Base-by-base conservation (phyloP, 1,284 basidiomycete species). In the Heterobasidion occidentale region DNA sequence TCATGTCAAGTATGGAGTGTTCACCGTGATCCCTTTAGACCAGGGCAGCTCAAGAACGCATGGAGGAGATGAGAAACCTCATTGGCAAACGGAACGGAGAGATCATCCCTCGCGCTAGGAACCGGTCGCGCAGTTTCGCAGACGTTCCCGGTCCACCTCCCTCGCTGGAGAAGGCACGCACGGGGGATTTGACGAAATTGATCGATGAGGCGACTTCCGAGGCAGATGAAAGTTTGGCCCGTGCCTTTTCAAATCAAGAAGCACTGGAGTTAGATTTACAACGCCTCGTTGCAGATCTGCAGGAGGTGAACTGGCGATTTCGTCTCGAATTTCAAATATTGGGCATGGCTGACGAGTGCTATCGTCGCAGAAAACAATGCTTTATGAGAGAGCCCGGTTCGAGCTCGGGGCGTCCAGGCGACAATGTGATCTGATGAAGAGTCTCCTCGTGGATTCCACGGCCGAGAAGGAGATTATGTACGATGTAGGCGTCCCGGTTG, bases 381-480 rank as follows among this genome's bases (percentile, higher is more conserved):
- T 90, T 51, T 70, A 90, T 8, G 81, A 86, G 60, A 77, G 76
- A 57, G 67, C 79, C n/a, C 77, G 77, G 51, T 68, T 79, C 15
- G 88, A 92, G 61, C 73, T 93, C 20, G 78, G 83, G 60, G 82
- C 83, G 58, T 75, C 79, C 8, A 86, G 80, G 61, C 80, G 88
- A 19, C 88, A 91, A 66, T 84, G 83, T 59, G 88, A 90, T 58
- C 74, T 92, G 36, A 78, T 93, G 9, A 88, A 89, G 66, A 81
- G 80, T 58, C 77, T 94, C 47, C 74, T 94, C 4, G 75, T 77
- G 11, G 88, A 92, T 64, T 80, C 83, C 38, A 88, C 85, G n/a
- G 79, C 84, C 2, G 92, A 95, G 74, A 89, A 94, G 67, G 90
- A 93, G 64, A 88, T 92, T 65, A 86, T 94, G 77, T 95, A 93